Percentiles rank a stretch among this genome's conserved stretches.
Conservation (phyloP, 768 basidiomycete species). For the Leccinum uliginosum region DNA sequence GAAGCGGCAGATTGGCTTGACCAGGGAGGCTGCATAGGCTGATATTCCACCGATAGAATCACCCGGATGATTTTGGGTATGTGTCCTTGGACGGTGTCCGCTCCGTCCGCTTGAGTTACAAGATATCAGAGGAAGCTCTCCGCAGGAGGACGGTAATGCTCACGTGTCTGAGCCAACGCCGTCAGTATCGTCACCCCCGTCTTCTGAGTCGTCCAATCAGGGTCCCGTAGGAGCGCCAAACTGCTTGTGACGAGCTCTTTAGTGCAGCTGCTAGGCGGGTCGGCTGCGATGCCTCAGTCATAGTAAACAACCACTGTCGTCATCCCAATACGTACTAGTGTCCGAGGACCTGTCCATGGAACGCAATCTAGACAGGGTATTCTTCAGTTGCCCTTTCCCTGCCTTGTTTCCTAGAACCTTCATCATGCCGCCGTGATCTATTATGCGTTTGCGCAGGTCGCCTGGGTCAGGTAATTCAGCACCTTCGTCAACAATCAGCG, state of each 20-base stretch:
- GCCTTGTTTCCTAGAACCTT: constrained; percentile 16
- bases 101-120: background rate
- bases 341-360: constrained; percentile 8
- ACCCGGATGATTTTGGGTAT: background rate
- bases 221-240: background rate
- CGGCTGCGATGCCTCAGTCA: background rate
- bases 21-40: no score
- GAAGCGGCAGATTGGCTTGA: background rate
- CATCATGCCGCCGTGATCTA: constrained; percentile 11
- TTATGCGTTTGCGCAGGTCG: constrained; percentile 11
- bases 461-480: constrained; percentile 3
- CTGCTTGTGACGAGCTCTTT: constrained; percentile 9
- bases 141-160: background rate
- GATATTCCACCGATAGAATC: background rate
- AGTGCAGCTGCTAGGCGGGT: background rate
- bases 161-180: constrained; percentile 19
- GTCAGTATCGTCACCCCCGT: constrained; percentile 20
- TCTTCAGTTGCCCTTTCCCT: constrained; percentile 6
- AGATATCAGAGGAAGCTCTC: background rate
- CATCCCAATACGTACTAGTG: constrained; percentile 1
- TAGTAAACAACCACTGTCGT: no score
- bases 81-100: background rate
- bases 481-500: background rate
- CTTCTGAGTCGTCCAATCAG: constrained; percentile 19
- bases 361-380: constrained; percentile 19